Conservation (phyloP, 805 yeast genomes). For the Kregervanrija delftensis region DNA sequence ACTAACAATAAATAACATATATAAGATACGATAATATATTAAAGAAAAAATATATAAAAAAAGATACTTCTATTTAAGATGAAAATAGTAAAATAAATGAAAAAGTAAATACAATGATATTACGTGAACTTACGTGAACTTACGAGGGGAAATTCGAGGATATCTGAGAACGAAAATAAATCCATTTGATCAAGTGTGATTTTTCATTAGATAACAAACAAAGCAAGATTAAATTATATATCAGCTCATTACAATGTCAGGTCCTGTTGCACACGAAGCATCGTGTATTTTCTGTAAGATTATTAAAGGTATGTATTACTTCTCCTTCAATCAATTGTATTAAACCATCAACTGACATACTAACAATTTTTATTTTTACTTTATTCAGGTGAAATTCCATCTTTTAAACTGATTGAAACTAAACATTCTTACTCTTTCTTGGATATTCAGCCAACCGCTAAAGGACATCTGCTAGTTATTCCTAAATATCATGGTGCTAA, state of each 20-base stretch:
- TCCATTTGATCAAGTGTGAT: too few species aligned
- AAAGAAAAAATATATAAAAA: too few species aligned
- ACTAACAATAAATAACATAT: not conserved
- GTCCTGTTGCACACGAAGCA: slow-evolving; percentile 35
- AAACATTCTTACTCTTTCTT: slow-evolving; percentile 72
- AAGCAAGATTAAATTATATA: too few species aligned
- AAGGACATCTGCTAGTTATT: slow-evolving; percentile 83
- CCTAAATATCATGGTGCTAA: slow-evolving; percentile 94
- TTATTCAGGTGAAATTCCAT: slow-evolving; percentile 81
- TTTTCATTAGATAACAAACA: too few species aligned
- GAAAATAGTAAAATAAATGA: too few species aligned
- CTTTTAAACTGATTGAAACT: slow-evolving; percentile 86
- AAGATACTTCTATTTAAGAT: too few species aligned
- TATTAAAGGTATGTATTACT: slow-evolving; percentile 55
- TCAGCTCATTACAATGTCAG: slow-evolving; percentile 19
- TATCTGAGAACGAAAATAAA: too few species aligned
- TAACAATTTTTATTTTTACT: slow-evolving; percentile 1
- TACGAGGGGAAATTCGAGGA: too few species aligned
- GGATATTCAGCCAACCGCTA: slow-evolving; percentile 88
- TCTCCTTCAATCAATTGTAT: not conserved
- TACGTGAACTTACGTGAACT: too few species aligned
- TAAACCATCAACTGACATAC: not conserved
- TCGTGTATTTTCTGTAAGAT: slow-evolving; percentile 90
- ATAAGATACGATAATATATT: not conserved
- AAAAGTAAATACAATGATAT: too few species aligned